phyloP scores from a whole-genome alignment of 805 yeast species.

The Starmerella khaoyaiensis region DNA sequence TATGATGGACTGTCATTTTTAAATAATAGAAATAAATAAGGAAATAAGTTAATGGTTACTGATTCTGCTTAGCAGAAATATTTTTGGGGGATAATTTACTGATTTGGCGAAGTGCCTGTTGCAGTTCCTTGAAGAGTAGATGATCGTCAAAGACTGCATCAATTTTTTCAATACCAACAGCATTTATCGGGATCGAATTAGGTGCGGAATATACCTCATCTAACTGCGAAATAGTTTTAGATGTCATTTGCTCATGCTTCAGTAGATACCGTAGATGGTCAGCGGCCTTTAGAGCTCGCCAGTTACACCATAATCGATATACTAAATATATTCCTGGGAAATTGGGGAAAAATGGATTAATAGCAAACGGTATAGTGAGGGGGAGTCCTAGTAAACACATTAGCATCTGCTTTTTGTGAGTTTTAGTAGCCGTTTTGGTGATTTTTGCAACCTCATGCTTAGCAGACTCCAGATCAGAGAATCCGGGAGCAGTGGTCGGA shows the following conservation, averaged over 20 bases:
- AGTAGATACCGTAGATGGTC: constrained; percentile 49
- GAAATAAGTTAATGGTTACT: too few species aligned
- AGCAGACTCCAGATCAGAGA: constrained; percentile 23
- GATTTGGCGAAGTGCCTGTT: constrained; percentile 18
- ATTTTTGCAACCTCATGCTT: constrained; percentile 3
- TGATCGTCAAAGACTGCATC: constrained; percentile 10
- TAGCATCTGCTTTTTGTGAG: constrained; percentile 45
- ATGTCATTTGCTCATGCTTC: constrained; percentile 32
- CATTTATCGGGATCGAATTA: not conserved
- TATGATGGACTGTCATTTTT: too few species aligned
- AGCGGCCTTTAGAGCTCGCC: constrained; percentile 65
- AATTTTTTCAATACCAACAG: constrained; percentile 7
- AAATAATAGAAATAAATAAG: too few species aligned
- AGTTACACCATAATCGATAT: constrained; percentile 72
- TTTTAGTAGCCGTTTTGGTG: constrained; percentile 30
- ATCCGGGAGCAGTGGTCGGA: constrained; percentile 31
- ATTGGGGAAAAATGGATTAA: constrained; percentile 80
- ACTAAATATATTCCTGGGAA: constrained; percentile 80
- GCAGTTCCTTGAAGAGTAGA: constrained; percentile 14
- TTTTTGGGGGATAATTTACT: too few species aligned
- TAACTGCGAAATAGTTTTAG: constrained; percentile 18
- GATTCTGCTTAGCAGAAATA: too few species aligned
- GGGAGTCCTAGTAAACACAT: constrained; percentile 54
- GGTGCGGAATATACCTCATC: constrained; percentile 6
- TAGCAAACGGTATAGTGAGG: constrained; percentile 61